Conservation (phyloP, 2,329 filamentous ascomycete genomes). For the Mycosphaerella arachidis region DNA sequence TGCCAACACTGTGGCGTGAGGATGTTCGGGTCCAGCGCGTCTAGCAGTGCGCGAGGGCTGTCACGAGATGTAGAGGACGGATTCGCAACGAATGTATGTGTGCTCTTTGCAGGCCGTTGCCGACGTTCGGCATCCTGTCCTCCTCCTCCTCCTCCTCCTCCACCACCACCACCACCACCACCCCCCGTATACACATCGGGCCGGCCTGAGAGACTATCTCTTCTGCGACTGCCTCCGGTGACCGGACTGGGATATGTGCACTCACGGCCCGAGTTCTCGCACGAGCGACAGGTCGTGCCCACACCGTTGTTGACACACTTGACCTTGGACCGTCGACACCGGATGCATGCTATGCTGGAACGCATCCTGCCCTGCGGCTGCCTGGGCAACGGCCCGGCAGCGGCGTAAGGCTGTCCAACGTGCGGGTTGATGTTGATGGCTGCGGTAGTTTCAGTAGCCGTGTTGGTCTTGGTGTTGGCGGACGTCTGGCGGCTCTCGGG, state of each 20-base stretch:
- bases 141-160: slow-evolving; percentile 4
- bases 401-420: slow-evolving; percentile 11
- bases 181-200: slow-evolving; percentile 12
- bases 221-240: slow-evolving; percentile 29
- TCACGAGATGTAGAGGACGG: slow-evolving; percentile 38
- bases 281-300: slow-evolving; percentile 67
- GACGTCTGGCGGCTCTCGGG: slow-evolving; percentile 11
- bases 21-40: slow-evolving; percentile 58
- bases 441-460: slow-evolving; percentile 4
- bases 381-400: slow-evolving; percentile 28
- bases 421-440: slow-evolving; percentile 7
- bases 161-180: not conserved
- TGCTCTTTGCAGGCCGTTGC: slow-evolving; percentile 36
- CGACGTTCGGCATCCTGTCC: slow-evolving; percentile 27
- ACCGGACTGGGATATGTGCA: slow-evolving; percentile 64
- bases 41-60: slow-evolving; percentile 46
- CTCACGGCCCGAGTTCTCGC: slow-evolving; percentile 65
- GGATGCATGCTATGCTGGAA: slow-evolving; percentile 72
- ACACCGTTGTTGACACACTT: slow-evolving; percentile 79
- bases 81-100: slow-evolving; percentile 32
- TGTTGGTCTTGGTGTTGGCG: slow-evolving; percentile 10
- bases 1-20: slow-evolving; percentile 64
- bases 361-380: slow-evolving; percentile 51
- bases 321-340: slow-evolving; percentile 76
- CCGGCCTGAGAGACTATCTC: slow-evolving; percentile 22